These are phyloP conservation scores for Stramenopiles sp. DNA, from an alignment of 352 stramenopile genomes.

Conservation along the genomic window DNA sequence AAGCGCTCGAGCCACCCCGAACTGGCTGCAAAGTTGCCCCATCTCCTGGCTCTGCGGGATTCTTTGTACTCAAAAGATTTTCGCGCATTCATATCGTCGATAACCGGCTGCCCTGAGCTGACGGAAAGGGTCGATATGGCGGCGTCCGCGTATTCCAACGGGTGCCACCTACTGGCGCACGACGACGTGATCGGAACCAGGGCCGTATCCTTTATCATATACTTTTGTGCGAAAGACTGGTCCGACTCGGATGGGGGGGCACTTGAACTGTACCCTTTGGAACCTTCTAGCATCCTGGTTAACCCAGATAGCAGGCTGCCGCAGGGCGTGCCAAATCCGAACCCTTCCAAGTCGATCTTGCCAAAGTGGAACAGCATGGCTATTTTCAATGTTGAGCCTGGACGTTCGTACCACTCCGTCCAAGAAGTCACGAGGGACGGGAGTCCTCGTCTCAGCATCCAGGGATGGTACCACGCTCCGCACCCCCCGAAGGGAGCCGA, in stretches of 20 bases:
- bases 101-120: constrained; percentile 34
- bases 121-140: constrained; percentile 56
- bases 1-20: constrained; percentile 24
- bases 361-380: constrained; percentile 64
- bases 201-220: constrained; percentile 70
- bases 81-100: constrained; percentile 41
- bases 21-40: constrained; percentile 34
- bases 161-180: constrained; percentile 70
- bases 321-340: neutral
- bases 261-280: constrained; percentile 56
- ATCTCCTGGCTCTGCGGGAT: constrained; percentile 47
- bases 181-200: constrained; percentile 73
- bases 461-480: constrained; percentile 38
- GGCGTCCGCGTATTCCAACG: constrained; percentile 60
- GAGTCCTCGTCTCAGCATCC: constrained; percentile 52
- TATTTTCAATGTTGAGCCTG: constrained; percentile 60
- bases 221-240: constrained; percentile 62
- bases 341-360: constrained; percentile 31
- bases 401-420: constrained; percentile 65
- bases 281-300: constrained; percentile 18
- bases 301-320: neutral
- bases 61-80: constrained; percentile 60
- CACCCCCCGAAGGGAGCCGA: constrained; percentile 13
- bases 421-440: constrained; percentile 41
- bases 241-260: constrained; percentile 47